Evolutionary conservation across 441 rosid genomes (phyloP), one percentile per base, ranked within the genome.

Genomic region (Adansonia gregorii): DNA sequence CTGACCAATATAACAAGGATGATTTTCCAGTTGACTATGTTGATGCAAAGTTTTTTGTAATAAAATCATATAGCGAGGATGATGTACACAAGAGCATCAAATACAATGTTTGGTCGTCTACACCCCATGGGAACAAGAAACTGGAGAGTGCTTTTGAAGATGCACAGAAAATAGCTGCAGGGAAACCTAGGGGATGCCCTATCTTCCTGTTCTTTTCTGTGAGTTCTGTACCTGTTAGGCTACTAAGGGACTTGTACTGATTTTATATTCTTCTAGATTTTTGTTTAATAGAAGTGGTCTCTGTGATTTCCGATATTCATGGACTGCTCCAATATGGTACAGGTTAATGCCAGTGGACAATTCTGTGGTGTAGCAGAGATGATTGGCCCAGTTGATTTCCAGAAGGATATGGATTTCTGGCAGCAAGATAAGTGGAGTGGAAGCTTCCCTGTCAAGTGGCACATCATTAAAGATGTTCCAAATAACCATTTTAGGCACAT

Each of bases 401-500:
- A 85, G 74, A 88, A 81, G 81, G 91, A 89, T 79, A 91, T 94
- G 90, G 95, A 91, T 79, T 94, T 90, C 86, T 94, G 98, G 98
- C 98, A 91, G 84, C 97, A 94, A 82, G 98, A 94, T 80, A 94
- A 94, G 80, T 94, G 98, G 98, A 89, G 89, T 55, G 98, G 98
- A 72, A 89, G 93, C 86, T 94, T 94, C 79, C 86, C 91, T 79
- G 97, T 94, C 72, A 94, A 89, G 87, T 93, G 98, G 98, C 94
- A 89, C 78, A 82, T 94, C 66, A 88, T 94, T 69, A 93, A 94
- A 86, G 98, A 95, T 83, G 89, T 95, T 69, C 90, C 92, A 45
- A 95, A 93, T 82, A 82, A 86, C 51, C 84, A 80, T 79, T 87
- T 93, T 74, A 89, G 97, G 84, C 94, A 92, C 84, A 92, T 95